Evolutionary conservation across 768 basidiomycete genomes (phyloP).

Genomic region (Suillus sp.): DNA sequence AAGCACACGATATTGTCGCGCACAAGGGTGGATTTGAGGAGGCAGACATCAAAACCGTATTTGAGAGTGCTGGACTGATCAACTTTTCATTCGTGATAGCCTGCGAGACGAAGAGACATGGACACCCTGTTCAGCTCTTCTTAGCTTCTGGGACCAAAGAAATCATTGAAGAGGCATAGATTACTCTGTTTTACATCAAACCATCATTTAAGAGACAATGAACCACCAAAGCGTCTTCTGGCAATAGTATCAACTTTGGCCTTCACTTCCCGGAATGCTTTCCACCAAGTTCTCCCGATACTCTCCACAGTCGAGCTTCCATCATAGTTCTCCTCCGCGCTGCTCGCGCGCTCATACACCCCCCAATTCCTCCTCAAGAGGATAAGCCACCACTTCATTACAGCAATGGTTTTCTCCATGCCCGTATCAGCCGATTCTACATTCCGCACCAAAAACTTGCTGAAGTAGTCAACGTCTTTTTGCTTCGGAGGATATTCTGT

Average conservation of each 20-base stretch:
- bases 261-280: constrained; percentile 71
- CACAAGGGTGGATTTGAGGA: constrained; percentile 57
- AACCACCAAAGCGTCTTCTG: constrained; percentile 72
- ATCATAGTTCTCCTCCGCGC: constrained; percentile 34
- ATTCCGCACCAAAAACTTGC: constrained; percentile 68
- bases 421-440: constrained; percentile 70
- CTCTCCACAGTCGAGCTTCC: constrained; percentile 35
- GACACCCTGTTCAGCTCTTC: constrained; percentile 48
- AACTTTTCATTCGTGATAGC: constrained; percentile 43
- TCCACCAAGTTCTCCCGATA: constrained; percentile 82
- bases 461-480: constrained; percentile 76
- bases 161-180: neutral
- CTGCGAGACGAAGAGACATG: constrained; percentile 33
- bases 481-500: constrained; percentile 62
- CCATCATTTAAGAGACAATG: constrained; percentile 57
- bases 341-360: constrained; percentile 46
- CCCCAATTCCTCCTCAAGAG: constrained; percentile 68
- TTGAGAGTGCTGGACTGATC: constrained; percentile 54
- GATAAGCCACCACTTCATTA: constrained; percentile 83
- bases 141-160: constrained; percentile 54
- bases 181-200: neutral
- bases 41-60: constrained; percentile 48
- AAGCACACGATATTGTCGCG: constrained; percentile 49
- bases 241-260: constrained; percentile 64
- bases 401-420: constrained; percentile 66